These are phyloP conservation scores for slime mould (Dictyostelium discoideum) DNA, from an alignment of 78 protist species.

Conservation along the genomic window dicty_2.7 NC_007089.4:4305501-4306000, in stretches of 20 bases:
- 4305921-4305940: slow-evolving; percentile 42
- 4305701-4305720: not conserved
- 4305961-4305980: not conserved
- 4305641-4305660: too few relatives aligned
- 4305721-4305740: not conserved
- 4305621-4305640: too few relatives aligned
- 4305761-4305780: not conserved
- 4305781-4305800: not conserved
- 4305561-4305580: too few relatives aligned
- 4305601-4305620: too few relatives aligned
- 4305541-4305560: too few relatives aligned
- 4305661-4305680: not conserved
- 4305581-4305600: too few relatives aligned
- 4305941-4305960: not conserved
- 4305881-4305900: slow-evolving; percentile 35
- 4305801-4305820: not conserved
- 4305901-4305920: slow-evolving; percentile 49
- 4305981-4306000: not conserved
- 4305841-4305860: not conserved
- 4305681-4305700: not conserved
- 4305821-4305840: not conserved
- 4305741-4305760: not conserved
- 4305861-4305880: not conserved
- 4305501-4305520: too few relatives aligned
- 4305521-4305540: too few relatives aligned